phyloP scores from a whole-genome alignment of 805 yeast species.

The Yarrowia sp. region DNA sequence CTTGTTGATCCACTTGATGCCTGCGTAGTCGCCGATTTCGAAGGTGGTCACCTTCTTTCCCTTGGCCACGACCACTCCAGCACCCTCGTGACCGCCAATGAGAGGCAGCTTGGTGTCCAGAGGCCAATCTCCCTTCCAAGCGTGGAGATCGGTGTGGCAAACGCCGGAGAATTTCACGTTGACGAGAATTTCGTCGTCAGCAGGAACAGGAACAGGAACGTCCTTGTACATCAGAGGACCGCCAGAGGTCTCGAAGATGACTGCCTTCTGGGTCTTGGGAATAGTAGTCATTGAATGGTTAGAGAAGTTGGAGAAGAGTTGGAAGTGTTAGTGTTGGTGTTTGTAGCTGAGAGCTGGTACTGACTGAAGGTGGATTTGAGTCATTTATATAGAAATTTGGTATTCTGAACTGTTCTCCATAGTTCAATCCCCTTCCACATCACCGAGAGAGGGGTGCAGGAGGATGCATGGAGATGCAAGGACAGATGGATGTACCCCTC shows the following conservation, averaged over 20 bases:
- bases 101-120: slow-evolving; percentile 73
- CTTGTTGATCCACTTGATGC: slow-evolving; percentile 83
- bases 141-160: slow-evolving; percentile 93
- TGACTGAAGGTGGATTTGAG: no score
- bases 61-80: slow-evolving; percentile 80
- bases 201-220: slow-evolving; percentile 81
- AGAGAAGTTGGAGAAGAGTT: not conserved
- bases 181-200: slow-evolving; percentile 76
- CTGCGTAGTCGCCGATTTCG: slow-evolving; percentile 81
- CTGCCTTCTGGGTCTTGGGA: slow-evolving; percentile 75
- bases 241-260: slow-evolving; percentile 68
- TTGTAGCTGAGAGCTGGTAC: not conserved
- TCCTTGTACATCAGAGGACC: slow-evolving; percentile 73
- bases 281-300: slow-evolving; percentile 51
- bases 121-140: slow-evolving; percentile 96
- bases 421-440: not conserved
- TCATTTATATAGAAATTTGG: no score
- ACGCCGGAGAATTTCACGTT: slow-evolving; percentile 89
- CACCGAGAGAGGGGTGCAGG: slow-evolving; percentile 2
- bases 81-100: slow-evolving; percentile 92
- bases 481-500: no score
- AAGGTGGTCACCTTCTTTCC: slow-evolving; percentile 74
- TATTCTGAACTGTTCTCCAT: no score
- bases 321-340: not conserved
- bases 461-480: no score